Evolutionary conservation across 2,329 filamentous ascomycete species (phyloP), one percentile per base, ranked within the genome.

Genomic region (Hymenoscyphus fructigenus): DNA sequence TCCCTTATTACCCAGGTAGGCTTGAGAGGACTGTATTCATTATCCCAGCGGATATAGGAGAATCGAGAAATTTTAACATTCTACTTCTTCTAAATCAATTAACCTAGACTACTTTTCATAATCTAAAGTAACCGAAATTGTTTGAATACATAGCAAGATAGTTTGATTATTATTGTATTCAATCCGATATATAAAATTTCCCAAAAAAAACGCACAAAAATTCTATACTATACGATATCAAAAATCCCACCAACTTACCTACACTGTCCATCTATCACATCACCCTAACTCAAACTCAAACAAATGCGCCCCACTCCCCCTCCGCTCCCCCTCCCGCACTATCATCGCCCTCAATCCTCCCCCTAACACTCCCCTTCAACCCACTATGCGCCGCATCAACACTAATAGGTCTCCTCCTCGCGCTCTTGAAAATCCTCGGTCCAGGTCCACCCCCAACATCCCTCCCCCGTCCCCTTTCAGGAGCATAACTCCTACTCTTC

Each of bases 301-400:
- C 69, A 67, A 70, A 73, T 57, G 70, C 68, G 14, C 65, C 61
- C 60, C 65, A 71, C 65, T 71, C 70, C 55, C 56, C 56, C 47
- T 61, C 62, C 28, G 44, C 58, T 17, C 41, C 57, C 53, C 10
- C 53, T 15, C 7, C 61, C 38, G 9, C n/a, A n/a, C n/a, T 32
- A 15, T 57, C 38, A 55, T 14, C 55, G 14, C 17, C 61, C 55
- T 47, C 53, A 32, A 63, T 57, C n/a, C 65, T 62, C 38, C 66
- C 67, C 34, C 59, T 50, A 28, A 60, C 60, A 20, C n/a, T 65
- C 5, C 55, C 66, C 36, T 66, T 71, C 38, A 66, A 60, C 36
- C 63, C 68, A 29, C 60, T 50, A 57, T 59, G 64, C 36, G 59
- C 61, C 20, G 63, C 64, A 69, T 71, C 72, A 29, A 70, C 65